Evolutionary conservation across 2,329 filamentous ascomycete genomes (phyloP).

Genomic region (Torrubiella hemipterigena): DNA sequence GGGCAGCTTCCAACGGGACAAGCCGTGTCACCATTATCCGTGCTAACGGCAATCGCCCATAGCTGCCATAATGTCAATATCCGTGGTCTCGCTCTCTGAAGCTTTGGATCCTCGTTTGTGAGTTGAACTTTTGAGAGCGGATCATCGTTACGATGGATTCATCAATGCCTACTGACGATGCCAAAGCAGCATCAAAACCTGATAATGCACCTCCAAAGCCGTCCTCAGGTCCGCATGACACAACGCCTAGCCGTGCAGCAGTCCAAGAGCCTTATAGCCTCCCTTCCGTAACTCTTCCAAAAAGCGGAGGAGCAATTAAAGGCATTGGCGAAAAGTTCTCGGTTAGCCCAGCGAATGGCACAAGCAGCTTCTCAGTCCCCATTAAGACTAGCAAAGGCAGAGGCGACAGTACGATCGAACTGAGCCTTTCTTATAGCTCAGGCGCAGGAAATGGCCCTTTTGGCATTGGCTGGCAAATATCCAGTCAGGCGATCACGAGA

Average conservation of each 20-base stretch:
- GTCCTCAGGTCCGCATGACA: too few species aligned
- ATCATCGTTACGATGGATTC: too few species aligned
- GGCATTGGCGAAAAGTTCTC: conserved; percentile 6
- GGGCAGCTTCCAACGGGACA: too few species aligned
- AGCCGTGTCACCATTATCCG: too few species aligned
- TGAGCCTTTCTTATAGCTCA: conserved; percentile 14
- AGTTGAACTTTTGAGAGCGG: too few species aligned
- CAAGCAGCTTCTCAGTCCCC: conserved; percentile 6
- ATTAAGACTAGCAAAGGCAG: conserved; percentile 6
- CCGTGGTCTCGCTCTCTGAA: too few species aligned
- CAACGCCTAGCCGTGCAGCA: not conserved
- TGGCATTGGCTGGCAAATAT: conserved; percentile 17
- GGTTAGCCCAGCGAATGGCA: conserved; percentile 8
- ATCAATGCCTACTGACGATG: too few species aligned
- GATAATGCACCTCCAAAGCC: too few species aligned
- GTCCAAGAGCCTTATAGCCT: conserved; percentile 1
- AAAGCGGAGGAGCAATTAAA: conserved; percentile 4
- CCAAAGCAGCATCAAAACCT: too few species aligned
- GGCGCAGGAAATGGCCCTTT: conserved; percentile 15
- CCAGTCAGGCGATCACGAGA: conserved; percentile 8
- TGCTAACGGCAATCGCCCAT: too few species aligned
- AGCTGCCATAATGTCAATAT: too few species aligned
- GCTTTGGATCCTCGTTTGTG: too few species aligned
- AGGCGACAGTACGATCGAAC: not conserved
- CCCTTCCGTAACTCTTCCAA: conserved; percentile 3